These are phyloP conservation scores for Boletus subluridellus DNA, from an alignment of 1,284 basidiomycete genomes.

Conservation along the genomic window DNA sequence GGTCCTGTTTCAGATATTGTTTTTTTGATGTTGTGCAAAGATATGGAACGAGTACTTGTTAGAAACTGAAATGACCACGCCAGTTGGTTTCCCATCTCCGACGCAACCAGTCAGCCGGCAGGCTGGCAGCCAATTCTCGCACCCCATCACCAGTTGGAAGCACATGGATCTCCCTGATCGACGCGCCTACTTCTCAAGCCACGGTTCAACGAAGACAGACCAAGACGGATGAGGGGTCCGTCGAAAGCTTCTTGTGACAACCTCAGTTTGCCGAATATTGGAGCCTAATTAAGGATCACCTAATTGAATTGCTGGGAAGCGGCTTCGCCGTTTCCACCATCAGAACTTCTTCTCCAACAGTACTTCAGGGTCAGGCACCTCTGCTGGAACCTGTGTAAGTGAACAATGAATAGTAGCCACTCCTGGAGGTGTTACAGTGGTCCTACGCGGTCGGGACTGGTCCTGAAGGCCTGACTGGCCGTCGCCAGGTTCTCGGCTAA, in stretches of 20 bases:
- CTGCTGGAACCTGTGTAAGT: conserved; percentile 7
- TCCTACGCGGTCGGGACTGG: neutral
- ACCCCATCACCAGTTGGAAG: conserved; percentile 9
- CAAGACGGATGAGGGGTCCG: conserved; percentile 3
- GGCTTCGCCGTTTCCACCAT: conserved; percentile 13
- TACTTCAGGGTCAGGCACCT: neutral
- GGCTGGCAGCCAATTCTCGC: conserved; percentile 12
- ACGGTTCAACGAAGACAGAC: conserved; percentile 7
- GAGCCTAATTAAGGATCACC: conserved; percentile 22
- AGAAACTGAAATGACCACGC: conserved; percentile 10
- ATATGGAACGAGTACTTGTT: conserved; percentile 1
- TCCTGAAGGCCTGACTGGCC: neutral
- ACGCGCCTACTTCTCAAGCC: neutral
- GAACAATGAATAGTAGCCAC: neutral
- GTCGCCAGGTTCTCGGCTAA: neutral
- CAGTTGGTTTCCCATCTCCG: conserved; percentile 26
- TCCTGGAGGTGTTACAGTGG: neutral
- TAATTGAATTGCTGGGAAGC: conserved; percentile 20
- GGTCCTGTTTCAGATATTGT: neutral
- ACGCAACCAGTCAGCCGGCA: conserved; percentile 13
- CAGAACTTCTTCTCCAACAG: conserved; percentile 7
- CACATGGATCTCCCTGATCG: conserved; percentile 12
- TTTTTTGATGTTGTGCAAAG: conserved; percentile 5
- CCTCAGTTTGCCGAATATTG: conserved; percentile 20
- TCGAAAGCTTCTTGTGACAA: conserved; percentile 9